A percentile compares a stretch with the other conserved stretches of the same genome.
Evolutionary conservation across 1,139 yeast species (phyloP).

Genomic region (Yamadazyma taylorii): DNA sequence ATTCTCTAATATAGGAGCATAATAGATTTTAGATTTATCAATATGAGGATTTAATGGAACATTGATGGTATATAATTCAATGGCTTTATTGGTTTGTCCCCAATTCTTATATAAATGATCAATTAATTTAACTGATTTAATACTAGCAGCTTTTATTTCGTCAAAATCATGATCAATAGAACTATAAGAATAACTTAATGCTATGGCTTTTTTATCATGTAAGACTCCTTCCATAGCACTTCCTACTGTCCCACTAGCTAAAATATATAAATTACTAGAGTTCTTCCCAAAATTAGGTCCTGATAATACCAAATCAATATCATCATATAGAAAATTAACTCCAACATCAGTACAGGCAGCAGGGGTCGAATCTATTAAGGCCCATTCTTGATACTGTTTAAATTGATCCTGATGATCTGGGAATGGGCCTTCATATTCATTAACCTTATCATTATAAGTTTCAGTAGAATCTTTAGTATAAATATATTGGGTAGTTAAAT

Average conservation of each 20-base stretch:
- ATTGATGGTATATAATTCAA: constrained; percentile 81
- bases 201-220: constrained; percentile 73
- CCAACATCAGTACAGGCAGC: constrained; percentile 96
- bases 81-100: constrained; percentile 24
- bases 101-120: constrained; percentile 51
- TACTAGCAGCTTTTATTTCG: constrained; percentile 65
- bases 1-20: constrained; percentile 78
- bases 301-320: constrained; percentile 75
- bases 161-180: constrained; percentile 52
- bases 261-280: constrained; percentile 83
- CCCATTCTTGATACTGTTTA: constrained; percentile 69
- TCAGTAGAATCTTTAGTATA: constrained; percentile 49
- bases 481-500: constrained; percentile 65
- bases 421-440: constrained; percentile 71
- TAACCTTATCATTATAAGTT: constrained; percentile 27
- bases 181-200: constrained; percentile 79
- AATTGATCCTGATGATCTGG: constrained; percentile 36
- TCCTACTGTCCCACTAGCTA: constrained; percentile 96
- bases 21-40: constrained; percentile 58
- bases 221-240: constrained; percentile 95
- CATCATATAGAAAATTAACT: constrained; percentile 62
- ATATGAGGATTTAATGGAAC: constrained; percentile 64
- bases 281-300: constrained; percentile 97
- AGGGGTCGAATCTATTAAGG: constrained; percentile 85
- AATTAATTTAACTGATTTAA: constrained; percentile 62